Conservation (phyloP, 495 filamentous ascomycete genomes). For the Patellaria atrata region DNA sequence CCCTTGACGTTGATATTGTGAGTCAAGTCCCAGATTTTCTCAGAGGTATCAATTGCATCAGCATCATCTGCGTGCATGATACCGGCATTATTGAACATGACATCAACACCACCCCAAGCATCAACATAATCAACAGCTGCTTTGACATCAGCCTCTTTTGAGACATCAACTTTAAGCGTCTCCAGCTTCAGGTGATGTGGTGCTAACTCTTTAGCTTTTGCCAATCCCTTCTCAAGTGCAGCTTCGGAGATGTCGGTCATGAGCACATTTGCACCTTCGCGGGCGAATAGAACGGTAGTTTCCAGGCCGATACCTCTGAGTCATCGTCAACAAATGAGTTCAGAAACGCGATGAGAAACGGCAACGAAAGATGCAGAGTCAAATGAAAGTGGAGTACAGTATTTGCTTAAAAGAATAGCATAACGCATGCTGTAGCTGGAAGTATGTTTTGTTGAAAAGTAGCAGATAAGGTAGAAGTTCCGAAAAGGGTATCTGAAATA, state of each 20-base stretch:
- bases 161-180: slow-evolving; percentile 46
- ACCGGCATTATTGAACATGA: slow-evolving; percentile 98
- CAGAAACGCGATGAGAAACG: background rate
- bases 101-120: slow-evolving; percentile 77
- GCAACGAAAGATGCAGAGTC: background rate
- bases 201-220: slow-evolving; percentile 57
- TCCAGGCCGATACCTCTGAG: slow-evolving; percentile 87
- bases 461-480: slow-evolving; percentile 1
- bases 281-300: slow-evolving; percentile 79
- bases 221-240: slow-evolving; percentile 53
- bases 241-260: slow-evolving; percentile 70
- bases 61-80: slow-evolving; percentile 91
- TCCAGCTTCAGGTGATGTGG: slow-evolving; percentile 46
- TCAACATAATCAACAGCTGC: slow-evolving; percentile 59
- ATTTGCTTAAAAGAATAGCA: background rate
- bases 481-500: no score
- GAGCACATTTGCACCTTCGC: slow-evolving; percentile 77
- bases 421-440: no score
- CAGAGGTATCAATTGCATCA: slow-evolving; percentile 71
- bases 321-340: slow-evolving; percentile 6
- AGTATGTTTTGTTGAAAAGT: no score
- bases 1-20: slow-evolving; percentile 96
- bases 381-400: background rate
- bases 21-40: slow-evolving; percentile 90
- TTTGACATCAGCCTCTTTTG: slow-evolving; percentile 60